Evolutionary conservation across 257 asterid genomes (phyloP), one percentile per base, ranked within the genome.

Genomic region (Thymus quinquecostatus): DNA sequence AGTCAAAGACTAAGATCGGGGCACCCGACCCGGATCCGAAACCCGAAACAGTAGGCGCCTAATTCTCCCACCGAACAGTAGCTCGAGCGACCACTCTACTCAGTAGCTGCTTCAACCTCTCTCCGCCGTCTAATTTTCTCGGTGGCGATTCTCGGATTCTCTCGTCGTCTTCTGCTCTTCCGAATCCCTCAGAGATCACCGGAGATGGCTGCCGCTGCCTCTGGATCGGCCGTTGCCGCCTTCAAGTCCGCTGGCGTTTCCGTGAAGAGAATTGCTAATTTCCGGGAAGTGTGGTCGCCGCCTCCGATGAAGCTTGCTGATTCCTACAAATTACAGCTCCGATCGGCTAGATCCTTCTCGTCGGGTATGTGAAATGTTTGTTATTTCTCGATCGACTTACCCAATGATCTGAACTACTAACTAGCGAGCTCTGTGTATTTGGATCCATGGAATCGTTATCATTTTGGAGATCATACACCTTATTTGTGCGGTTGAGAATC

Each of bases 211-310:
- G 80, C 92, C 69, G 65, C 83, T 36, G 81, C 80, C 49, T 77
- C 87, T 10, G 96, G 93, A 80, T 86, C 92, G n/a, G 83, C 96
- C 45, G 62, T 80, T 27, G 77, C 78, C 38, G 76, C 88, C 50
- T 77, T 77, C 81, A 80, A 73, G 57, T 68, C 83, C 51, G 65
- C 79, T 58, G 82, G 72, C 6, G 40, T 71, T 70, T 80, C 75
- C 56, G 68, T 69, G 66, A 80, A 66, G 47, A 78, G 70, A 64
- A 56, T 82, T 12, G 70, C 85, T 51, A 66, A 60, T 69, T 73
- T 84, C 68, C 68, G 72, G 61, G 77, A 78, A 36, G n/a, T 71
- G 1, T 72, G 72, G 40, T 5, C 32, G 8, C 43, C 48, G 2
- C 36, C 66, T 12, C 74, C 79, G 70, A 27, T 72, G 75, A 86